Percentiles rank a stretch among this genome's conserved stretches.
These are phyloP conservation scores for Leccinum ponderosum DNA, from an alignment of 1,284 basidiomycete species.

Conservation along the genomic window DNA sequence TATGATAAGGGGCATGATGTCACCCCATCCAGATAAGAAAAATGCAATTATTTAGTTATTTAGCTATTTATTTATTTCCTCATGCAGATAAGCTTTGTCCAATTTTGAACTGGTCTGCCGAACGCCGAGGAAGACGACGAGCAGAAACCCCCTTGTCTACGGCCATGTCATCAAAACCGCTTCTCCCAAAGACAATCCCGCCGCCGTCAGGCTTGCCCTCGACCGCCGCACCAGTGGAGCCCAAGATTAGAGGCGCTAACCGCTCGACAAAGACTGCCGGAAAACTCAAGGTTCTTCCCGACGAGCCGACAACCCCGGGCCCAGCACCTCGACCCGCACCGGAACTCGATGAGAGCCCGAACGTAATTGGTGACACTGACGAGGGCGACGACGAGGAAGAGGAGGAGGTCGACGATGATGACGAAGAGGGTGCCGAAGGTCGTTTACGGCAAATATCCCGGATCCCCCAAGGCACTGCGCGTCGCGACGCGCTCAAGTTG, in stretches of 20 bases:
- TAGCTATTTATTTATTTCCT: constrained; percentile 12
- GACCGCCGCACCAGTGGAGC: constrained; percentile 27
- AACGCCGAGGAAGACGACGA: constrained; percentile 18
- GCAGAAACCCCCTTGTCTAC: neutral
- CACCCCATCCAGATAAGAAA: constrained; percentile 5
- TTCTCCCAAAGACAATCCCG: constrained; percentile 32
- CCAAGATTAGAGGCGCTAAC: constrained; percentile 70
- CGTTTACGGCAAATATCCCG: constrained; percentile 86
- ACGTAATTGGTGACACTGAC: constrained; percentile 63
- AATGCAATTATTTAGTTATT: neutral
- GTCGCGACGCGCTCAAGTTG: constrained; percentile 84
- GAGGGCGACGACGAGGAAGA: constrained; percentile 77
- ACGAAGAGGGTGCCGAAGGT: constrained; percentile 69
- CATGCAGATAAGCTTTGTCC: neutral
- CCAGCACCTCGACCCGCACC: constrained; percentile 54
- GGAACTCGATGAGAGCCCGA: constrained; percentile 48
- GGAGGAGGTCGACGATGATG: constrained; percentile 64
- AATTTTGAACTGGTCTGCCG: constrained; percentile 20
- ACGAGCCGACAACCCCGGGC: constrained; percentile 80
- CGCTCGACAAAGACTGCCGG: constrained; percentile 85
- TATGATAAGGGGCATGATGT: constrained; percentile 15
- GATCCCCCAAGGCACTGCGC: constrained; percentile 92
- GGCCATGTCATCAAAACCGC: constrained; percentile 32
- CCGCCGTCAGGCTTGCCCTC: constrained; percentile 10
- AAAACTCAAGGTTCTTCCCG: constrained; percentile 93